These are phyloP conservation scores for Nemophila menziesii DNA, from an alignment of 257 asterid species.

Conservation along the genomic window DNA sequence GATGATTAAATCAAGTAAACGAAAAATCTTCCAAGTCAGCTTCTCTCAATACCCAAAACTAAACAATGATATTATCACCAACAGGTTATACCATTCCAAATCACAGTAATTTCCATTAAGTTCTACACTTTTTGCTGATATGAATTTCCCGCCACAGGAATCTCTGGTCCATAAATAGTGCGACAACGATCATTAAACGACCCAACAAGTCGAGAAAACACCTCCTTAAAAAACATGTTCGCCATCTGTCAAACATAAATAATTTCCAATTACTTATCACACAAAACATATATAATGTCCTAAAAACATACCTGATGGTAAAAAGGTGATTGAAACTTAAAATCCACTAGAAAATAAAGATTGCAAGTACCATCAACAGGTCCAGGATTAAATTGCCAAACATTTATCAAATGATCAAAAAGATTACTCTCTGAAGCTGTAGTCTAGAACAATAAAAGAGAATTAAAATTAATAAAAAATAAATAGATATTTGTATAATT, in stretches of 20 bases:
- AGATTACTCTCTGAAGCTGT: constrained; percentile 61
- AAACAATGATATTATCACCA: too few species aligned
- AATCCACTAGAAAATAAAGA: constrained; percentile 81
- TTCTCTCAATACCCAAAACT: too few species aligned
- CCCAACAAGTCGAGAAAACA: constrained; percentile 70
- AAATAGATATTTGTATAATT: not conserved
- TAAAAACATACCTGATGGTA: constrained; percentile 57
- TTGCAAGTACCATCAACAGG: constrained; percentile 75
- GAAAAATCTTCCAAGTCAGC: not conserved
- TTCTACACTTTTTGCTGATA: constrained; percentile 23
- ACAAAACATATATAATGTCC: not conserved
- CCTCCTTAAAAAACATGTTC: constrained; percentile 86
- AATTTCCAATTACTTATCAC: not conserved
- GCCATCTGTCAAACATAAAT: constrained; percentile 48
- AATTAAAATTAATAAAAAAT: too few species aligned
- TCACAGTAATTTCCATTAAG: not conserved
- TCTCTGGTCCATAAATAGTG: constrained; percentile 80
- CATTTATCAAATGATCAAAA: constrained; percentile 85
- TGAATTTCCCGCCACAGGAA: constrained; percentile 29
- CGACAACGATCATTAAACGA: constrained; percentile 75
- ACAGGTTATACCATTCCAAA: too few species aligned
- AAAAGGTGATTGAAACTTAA: constrained; percentile 83
- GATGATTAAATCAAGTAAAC: not conserved
- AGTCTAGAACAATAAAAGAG: constrained; percentile 35
- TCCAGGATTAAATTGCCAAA: constrained; percentile 93